Percentiles rank a stretch among this genome's conserved stretches.
Conservation (phyloP, 2,329 filamentous ascomycete genomes). For the Teratosphaeria epicoccoides region DNA sequence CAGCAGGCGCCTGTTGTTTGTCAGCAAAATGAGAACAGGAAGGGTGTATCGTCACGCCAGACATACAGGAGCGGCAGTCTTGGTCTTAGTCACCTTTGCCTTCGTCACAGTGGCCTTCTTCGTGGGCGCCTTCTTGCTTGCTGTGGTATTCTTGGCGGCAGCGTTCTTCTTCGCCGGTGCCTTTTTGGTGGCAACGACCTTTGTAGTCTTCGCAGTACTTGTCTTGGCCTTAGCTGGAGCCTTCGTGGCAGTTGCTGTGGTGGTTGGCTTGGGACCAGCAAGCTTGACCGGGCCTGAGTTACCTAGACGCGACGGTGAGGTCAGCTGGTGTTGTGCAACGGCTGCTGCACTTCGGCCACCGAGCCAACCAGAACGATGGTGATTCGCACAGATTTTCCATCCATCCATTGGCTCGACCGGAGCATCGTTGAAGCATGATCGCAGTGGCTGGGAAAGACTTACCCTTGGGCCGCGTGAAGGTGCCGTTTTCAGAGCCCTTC, state of each 20-base stretch:
- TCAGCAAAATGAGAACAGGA: conserved; percentile 7
- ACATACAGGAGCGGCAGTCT: conserved; percentile 28
- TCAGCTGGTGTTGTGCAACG: conserved; percentile 11
- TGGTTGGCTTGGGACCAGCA: conserved; percentile 30
- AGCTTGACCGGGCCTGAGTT: conserved; percentile 88
- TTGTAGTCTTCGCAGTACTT: conserved; percentile 23
- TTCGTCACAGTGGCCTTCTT: conserved; percentile 26
- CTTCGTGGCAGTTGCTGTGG: conserved; percentile 44
- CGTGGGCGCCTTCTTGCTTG: conserved; percentile 23
- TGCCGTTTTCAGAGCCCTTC: conserved; percentile 72
- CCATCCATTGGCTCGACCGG: conserved; percentile 6
- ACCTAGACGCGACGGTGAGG: conserved; percentile 38
- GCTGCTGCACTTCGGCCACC: background rate
- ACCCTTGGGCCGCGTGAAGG: conserved; percentile 89
- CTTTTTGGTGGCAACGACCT: conserved; percentile 19
- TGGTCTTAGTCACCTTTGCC: conserved; percentile 30
- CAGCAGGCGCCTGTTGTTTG: conserved; percentile 47
- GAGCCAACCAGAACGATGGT: background rate
- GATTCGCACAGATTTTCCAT: background rate
- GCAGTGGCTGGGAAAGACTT: conserved; percentile 30
- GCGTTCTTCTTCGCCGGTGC: conserved; percentile 33
- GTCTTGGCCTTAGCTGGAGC: conserved; percentile 39
- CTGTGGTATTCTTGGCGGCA: conserved; percentile 40
- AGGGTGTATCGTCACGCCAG: background rate
- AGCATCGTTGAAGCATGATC: conserved; percentile 7